These are phyloP conservation scores for Pelargonium cotyledonis DNA, from an alignment of 441 rosid genomes.

Conservation along the genomic window DNA sequence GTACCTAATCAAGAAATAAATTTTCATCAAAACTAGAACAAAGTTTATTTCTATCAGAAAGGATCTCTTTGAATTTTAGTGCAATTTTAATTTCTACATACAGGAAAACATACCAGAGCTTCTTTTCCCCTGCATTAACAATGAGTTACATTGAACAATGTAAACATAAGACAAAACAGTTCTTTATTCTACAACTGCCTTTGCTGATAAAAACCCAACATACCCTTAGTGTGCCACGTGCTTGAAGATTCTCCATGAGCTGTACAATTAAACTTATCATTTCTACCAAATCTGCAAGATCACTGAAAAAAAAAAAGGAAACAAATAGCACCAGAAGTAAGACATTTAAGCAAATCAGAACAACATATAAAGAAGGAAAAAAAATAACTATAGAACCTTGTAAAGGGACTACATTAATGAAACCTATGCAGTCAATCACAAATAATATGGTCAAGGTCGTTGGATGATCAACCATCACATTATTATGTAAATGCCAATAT, in stretches of 20 bases:
- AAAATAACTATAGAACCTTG: background rate
- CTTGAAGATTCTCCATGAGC: conserved; percentile 91
- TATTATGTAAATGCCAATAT: background rate
- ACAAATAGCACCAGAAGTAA: conserved; percentile 19
- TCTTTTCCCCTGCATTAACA: background rate
- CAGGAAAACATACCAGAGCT: background rate
- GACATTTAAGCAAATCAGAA: conserved; percentile 6
- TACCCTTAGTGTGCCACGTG: conserved; percentile 90
- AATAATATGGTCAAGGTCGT: background rate
- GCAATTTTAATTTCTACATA: background rate
- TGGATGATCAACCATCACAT: background rate
- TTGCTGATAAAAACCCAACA: conserved; percentile 20
- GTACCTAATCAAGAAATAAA: background rate
- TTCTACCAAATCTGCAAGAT: conserved; percentile 94
- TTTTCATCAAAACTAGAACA: background rate
- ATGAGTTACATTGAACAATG: background rate
- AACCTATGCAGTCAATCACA: background rate
- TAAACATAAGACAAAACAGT: background rate
- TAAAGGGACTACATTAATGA: background rate
- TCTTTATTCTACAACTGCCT: conserved; percentile 13
- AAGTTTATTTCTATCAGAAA: background rate
- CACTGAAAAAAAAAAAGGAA: conserved; percentile 49
- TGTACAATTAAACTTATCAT: conserved; percentile 52
- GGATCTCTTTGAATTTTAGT: background rate
- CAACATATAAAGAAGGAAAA: background rate